Conservation (phyloP, 331 rosid species). For the Acacia concinna region DNA sequence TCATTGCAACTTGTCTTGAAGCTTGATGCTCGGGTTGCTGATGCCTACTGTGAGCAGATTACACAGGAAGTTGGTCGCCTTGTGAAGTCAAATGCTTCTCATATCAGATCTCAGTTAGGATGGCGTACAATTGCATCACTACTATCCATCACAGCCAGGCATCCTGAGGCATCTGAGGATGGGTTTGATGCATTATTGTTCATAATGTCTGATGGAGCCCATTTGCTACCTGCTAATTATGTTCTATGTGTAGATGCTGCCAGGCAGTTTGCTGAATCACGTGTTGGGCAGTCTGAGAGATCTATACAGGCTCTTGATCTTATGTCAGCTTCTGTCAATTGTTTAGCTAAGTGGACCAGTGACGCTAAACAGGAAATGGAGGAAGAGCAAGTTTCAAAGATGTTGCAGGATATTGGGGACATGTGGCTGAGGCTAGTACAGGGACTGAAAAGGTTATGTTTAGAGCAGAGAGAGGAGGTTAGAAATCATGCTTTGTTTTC, state of each 20-base stretch:
- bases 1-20: conserved; percentile 85
- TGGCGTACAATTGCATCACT: conserved; percentile 80
- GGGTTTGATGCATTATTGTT: conserved; percentile 75
- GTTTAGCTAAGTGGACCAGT: conserved; percentile 64
- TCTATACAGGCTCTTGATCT: conserved; percentile 75
- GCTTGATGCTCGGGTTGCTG: conserved; percentile 92
- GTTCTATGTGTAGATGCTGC: conserved; percentile 66
- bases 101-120: conserved; percentile 74
- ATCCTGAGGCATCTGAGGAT: conserved; percentile 76
- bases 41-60: conserved; percentile 82
- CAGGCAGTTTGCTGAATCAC: conserved; percentile 90
- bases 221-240: conserved; percentile 79
- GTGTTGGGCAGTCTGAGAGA: conserved; percentile 75
- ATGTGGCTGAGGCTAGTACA: conserved; percentile 91
- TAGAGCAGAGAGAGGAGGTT: conserved; percentile 91
- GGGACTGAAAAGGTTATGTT: conserved; percentile 73
- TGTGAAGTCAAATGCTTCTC: conserved; percentile 84
- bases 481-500: conserved; percentile 70
- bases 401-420: conserved; percentile 76
- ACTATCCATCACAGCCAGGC: conserved; percentile 77
- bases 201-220: conserved; percentile 79
- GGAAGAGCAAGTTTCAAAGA: conserved; percentile 61
- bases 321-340: conserved; percentile 66
- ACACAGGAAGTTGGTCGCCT: conserved; percentile 81
- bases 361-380: conserved; percentile 57